Evolutionary conservation across 202 grass and related monocot genomes (phyloP).

Genomic region (Dendrocalamus latiflorus): DNA sequence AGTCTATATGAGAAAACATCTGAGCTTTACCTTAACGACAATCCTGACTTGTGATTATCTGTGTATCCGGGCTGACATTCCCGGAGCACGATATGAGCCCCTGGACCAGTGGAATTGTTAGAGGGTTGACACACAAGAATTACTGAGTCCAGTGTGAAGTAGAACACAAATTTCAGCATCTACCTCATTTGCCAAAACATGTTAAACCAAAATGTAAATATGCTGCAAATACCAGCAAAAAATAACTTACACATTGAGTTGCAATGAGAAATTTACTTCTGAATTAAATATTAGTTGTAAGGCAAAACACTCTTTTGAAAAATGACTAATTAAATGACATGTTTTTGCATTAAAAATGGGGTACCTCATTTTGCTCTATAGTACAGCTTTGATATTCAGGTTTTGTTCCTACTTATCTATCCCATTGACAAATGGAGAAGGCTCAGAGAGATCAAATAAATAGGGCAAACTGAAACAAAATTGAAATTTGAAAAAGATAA

Average conservation of each 20-base stretch:
- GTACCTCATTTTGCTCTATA: neutral
- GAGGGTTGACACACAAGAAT: neutral
- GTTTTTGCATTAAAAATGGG: neutral
- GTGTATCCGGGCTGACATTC: slow-evolving; percentile 65
- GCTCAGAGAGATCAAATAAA: neutral
- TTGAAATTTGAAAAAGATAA: too few species aligned
- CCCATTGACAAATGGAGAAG: neutral
- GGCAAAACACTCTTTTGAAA: neutral
- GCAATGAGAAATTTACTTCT: neutral
- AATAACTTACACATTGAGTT: neutral
- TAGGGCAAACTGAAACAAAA: neutral
- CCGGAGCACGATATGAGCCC: slow-evolving; percentile 64
- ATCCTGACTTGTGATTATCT: slow-evolving; percentile 57
- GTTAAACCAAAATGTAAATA: neutral
- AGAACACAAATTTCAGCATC: neutral
- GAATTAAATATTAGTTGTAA: neutral
- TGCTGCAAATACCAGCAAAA: neutral
- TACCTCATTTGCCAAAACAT: neutral
- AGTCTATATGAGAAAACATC: neutral
- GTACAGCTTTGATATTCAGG: neutral
- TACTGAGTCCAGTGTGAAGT: neutral
- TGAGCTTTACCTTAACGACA: slow-evolving; percentile 48
- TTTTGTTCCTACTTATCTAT: neutral
- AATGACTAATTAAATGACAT: neutral
- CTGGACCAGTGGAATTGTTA: slow-evolving; percentile 28